Evolutionary conservation across 116 monocot genomes (phyloP), one percentile per base, ranked within the genome.

Genomic region (Trichopus zeylanicus): DNA sequence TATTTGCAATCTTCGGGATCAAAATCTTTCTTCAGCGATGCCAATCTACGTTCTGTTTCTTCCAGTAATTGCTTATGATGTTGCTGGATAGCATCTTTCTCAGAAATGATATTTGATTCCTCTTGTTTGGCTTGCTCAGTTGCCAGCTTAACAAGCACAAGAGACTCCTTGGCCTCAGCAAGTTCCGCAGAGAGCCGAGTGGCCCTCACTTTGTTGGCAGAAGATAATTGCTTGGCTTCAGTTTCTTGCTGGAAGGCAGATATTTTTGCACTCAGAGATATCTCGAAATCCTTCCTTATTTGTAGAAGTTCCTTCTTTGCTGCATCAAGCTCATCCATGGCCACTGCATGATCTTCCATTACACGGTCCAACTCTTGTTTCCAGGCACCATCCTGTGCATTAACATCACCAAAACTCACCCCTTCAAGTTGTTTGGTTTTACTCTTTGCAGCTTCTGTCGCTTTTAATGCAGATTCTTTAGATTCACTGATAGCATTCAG

Each of bases 251-350:
- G 48, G 25, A 72, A 28, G 7, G 83, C 86, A 55, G 67, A 72
- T 2, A 73, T 58, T 56, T 83, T 86, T 49, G 75, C 75, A 33
- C 83, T 77, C 56, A 78, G 47, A 11, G 80, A 77, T 29, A 70
- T 31, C 48, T 86, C 86, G 53, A 73, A 79, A 72, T 86, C 86
- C 72, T 83, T 80, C 48, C 61, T 77, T 21, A 80, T 64, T 26
- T 46, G 71, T 54, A 82, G 74, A 35, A 91, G 79, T 42, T 91
- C 86, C 61, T 77, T 77, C 56, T 91, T 91, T 54, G 77, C 72
- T 23, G 62, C 48, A 67, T 78, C 83, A 56, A 91, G 83, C 59
- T 83, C 83, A 15, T 69, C 29, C 46, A 70, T 63, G 21, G 70
- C 72, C 46, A 56, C 56, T 9, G 75, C 69, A 72, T 82, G 80